phyloP scores from a whole-genome alignment of 352 stramenopile species.

The Halophytophthora polymorphica region DNA sequence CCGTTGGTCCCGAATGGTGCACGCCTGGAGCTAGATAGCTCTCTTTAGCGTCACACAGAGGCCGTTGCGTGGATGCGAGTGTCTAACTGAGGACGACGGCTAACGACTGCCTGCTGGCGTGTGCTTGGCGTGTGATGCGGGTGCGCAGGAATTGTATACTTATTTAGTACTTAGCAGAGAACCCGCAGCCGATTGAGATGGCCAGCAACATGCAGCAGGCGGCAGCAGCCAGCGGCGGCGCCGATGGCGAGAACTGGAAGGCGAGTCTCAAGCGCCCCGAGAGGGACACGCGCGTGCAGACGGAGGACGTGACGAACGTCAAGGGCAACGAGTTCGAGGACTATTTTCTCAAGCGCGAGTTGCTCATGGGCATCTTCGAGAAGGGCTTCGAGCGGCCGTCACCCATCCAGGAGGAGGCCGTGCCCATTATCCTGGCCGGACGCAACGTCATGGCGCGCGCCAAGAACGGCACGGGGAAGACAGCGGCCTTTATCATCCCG shows the following conservation, averaged over 20 bases:
- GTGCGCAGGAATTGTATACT: too few species aligned
- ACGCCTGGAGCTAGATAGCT: too few species aligned
- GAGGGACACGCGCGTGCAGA: constrained; percentile 89
- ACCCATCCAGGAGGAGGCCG: constrained; percentile 98
- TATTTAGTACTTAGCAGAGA: too few species aligned
- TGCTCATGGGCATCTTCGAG: constrained; percentile 99
- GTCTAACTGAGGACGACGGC: too few species aligned
- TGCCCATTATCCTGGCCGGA: constrained; percentile 98
- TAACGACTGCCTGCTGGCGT: too few species aligned
- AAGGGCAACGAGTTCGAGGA: constrained; percentile 99
- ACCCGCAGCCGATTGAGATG: neutral
- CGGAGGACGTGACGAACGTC: constrained; percentile 97
- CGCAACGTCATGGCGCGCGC: constrained; percentile 97
- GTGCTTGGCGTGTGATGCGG: too few species aligned
- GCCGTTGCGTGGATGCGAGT: too few species aligned
- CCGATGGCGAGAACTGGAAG: constrained; percentile 73
- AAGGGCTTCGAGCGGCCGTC: constrained; percentile 99
- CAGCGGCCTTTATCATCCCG: constrained; percentile 99
- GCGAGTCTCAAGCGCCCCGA: constrained; percentile 68
- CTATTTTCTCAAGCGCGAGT: constrained; percentile 98
- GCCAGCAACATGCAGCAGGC: constrained; percentile 22
- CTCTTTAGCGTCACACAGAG: too few species aligned
- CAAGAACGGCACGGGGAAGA: constrained; percentile 99
- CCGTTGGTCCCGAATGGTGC: too few species aligned
- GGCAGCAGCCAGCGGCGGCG: neutral